Percentiles rank a stretch among this genome's conserved stretches.
Evolutionary conservation across 1,284 basidiomycete genomes (phyloP).

Genomic region (Boletus hoseneyae): DNA sequence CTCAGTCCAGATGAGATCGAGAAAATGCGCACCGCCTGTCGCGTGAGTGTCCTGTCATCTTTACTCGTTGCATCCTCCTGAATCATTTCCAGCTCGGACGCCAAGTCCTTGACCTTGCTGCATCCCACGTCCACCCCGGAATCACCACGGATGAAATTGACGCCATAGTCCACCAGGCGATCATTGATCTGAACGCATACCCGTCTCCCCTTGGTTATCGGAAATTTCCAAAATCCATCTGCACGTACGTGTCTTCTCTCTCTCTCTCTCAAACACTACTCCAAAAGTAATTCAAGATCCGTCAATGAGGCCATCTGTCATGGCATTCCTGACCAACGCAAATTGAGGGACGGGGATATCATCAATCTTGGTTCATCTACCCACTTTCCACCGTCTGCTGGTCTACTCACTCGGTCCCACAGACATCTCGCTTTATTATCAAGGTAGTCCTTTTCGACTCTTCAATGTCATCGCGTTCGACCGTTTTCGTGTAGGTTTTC

Average conservation of each 20-base stretch:
- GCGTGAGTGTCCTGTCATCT: conserved; percentile 45
- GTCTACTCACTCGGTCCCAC: conserved; percentile 13
- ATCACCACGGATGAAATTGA: conserved; percentile 96
- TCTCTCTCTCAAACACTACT: background rate
- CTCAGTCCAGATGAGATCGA: conserved; percentile 66
- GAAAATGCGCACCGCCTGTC: conserved; percentile 76
- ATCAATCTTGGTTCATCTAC: conserved; percentile 73
- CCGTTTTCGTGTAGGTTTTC: conserved; percentile 56
- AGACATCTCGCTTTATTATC: conserved; percentile 68
- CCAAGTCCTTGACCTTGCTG: conserved; percentile 90
- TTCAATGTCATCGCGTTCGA: background rate
- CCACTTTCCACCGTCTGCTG: background rate
- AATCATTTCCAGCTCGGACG: conserved; percentile 63
- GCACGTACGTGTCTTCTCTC: conserved; percentile 63
- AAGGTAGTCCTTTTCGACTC: conserved; percentile 42
- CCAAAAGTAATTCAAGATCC: conserved; percentile 47
- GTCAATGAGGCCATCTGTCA: conserved; percentile 98
- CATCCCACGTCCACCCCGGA: conserved; percentile 81
- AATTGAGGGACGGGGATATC: conserved; percentile 88
- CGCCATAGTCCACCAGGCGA: conserved; percentile 92
- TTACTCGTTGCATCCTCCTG: background rate
- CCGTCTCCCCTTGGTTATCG: conserved; percentile 95
- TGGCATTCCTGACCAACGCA: conserved; percentile 89
- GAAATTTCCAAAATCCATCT: conserved; percentile 93
- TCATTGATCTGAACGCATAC: conserved; percentile 89